These are phyloP conservation scores for Trametes sanguinea DNA, from an alignment of 768 basidiomycete species.

Conservation along the genomic window DNA sequence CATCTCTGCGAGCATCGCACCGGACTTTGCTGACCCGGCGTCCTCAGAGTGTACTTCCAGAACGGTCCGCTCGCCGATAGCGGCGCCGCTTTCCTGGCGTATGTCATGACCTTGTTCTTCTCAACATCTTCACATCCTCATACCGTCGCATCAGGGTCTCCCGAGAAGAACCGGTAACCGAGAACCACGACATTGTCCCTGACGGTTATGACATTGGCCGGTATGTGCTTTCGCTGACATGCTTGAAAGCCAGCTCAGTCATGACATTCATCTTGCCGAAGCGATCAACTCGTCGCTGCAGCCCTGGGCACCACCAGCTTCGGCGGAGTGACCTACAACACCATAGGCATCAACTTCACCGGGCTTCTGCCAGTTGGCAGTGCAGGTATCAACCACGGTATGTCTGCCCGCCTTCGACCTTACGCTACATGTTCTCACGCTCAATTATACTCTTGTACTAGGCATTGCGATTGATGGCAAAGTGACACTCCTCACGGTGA, in stretches of 20 bases:
- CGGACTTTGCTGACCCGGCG: background rate
- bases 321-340: conserved; percentile 48
- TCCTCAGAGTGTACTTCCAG: conserved; percentile 53
- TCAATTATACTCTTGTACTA: conserved; percentile 26
- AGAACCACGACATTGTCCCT: conserved; percentile 45
- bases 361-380: conserved; percentile 57
- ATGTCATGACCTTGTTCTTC: conserved; percentile 25
- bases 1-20: background rate
- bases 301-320: conserved; percentile 44
- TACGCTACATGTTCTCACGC: too few relatives aligned
- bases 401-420: background rate
- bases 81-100: conserved; percentile 61
- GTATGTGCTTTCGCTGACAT: conserved; percentile 27
- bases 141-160: conserved; percentile 40
- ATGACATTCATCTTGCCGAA: conserved; percentile 14
- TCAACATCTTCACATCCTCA: background rate
- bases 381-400: conserved; percentile 56
- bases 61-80: conserved; percentile 54
- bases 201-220: conserved; percentile 54
- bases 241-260: background rate
- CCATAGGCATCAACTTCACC: conserved; percentile 47
- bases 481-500: conserved; percentile 56
- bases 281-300: conserved; percentile 40
- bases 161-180: conserved; percentile 42
- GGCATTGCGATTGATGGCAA: conserved; percentile 64